phyloP scores from a whole-genome alignment of 768 basidiomycete species.

The Phanerochaete carnosa region DNA sequence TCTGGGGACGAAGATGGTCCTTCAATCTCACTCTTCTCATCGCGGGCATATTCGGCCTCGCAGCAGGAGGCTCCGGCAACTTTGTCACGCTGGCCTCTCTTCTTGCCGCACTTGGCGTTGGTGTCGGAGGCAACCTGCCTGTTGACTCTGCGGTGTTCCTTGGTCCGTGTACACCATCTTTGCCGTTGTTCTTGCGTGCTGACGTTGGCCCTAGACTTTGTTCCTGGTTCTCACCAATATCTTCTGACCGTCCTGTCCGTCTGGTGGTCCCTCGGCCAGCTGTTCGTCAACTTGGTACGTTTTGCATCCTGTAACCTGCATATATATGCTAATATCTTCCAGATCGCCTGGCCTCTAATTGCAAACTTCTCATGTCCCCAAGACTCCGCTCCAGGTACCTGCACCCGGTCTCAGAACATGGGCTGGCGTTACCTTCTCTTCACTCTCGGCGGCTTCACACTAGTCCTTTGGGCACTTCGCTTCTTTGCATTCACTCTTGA shows the following conservation, averaged over 20 bases:
- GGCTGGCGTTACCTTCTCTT: slow-evolving; percentile 63
- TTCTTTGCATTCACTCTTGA: slow-evolving; percentile 50
- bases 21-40: slow-evolving; percentile 57
- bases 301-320: slow-evolving; percentile 23
- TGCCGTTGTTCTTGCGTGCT: not conserved
- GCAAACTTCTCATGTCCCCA: slow-evolving; percentile 48
- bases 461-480: slow-evolving; percentile 50
- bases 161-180: slow-evolving; percentile 25
- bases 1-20: slow-evolving; percentile 51
- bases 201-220: slow-evolving; percentile 35
- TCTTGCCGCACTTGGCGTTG: slow-evolving; percentile 41
- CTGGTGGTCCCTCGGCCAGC: slow-evolving; percentile 59
- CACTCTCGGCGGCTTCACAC: slow-evolving; percentile 48
- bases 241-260: slow-evolving; percentile 54
- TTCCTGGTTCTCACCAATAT: slow-evolving; percentile 55
- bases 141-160: slow-evolving; percentile 53
- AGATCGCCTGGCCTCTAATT: slow-evolving; percentile 62
- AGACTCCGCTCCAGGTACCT: slow-evolving; percentile 25
- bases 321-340: not conserved
- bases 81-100: slow-evolving; percentile 49
- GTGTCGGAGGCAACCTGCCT: slow-evolving; percentile 57
- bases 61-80: slow-evolving; percentile 43
- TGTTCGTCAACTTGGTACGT: slow-evolving; percentile 38
- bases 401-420: slow-evolving; percentile 49
- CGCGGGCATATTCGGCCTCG: slow-evolving; percentile 49